Evolutionary conservation across 352 stramenopile genomes (phyloP), one percentile per base, ranked within the genome.

Genomic region (Aphanomyces euteiches): DNA sequence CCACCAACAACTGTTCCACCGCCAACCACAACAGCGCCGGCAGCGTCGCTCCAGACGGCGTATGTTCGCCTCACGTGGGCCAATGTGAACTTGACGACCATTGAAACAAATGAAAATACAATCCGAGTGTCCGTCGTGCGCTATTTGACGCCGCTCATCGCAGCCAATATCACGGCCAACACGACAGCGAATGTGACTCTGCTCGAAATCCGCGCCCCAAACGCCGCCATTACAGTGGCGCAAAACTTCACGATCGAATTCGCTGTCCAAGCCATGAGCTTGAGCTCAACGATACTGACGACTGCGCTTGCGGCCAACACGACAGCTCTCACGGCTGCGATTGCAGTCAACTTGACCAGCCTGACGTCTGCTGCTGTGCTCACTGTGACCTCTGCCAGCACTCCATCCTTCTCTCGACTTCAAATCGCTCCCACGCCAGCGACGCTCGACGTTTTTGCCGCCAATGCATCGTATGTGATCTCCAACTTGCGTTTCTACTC

Each of bases 201-300:
- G 19, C 54, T 61, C 28, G 54, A 61, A 61, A 61, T 61, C 54
- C 54, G 54, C 19, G 21, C 54, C 5, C 37, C n/a, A 5, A 61
- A 37, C 5, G 54, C 15, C 54, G 36, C 19, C 15, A 61, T 61
- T 17, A 40, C 54, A 41, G 15, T 41, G 6, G 19, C 54, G 54
- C 54, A 61, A 61, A 61, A 61, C 34, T 61, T 37, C 6, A 61
- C 54, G 19, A 61, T 61, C 43, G 54, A 61, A 40, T 61, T 40
- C 37, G 54, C 54, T 37, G 21, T 61, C 54, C 54, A 61, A 61
- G 54, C 54, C 7, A 39, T n/a, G 7, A 28, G 28, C 28, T 28
- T 28, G 28, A 28, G 28, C 28, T 19, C 54, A 10, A 43, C 54
- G 54, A 41, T 12, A 13, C 28, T 37, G 28, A 61, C 13, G 5